A percentile compares a stretch with the other conserved stretches of the same genome.
These are phyloP conservation scores for Leucoagaricus sp. DNA, from an alignment of 1,284 basidiomycete species.

Conservation along the genomic window DNA sequence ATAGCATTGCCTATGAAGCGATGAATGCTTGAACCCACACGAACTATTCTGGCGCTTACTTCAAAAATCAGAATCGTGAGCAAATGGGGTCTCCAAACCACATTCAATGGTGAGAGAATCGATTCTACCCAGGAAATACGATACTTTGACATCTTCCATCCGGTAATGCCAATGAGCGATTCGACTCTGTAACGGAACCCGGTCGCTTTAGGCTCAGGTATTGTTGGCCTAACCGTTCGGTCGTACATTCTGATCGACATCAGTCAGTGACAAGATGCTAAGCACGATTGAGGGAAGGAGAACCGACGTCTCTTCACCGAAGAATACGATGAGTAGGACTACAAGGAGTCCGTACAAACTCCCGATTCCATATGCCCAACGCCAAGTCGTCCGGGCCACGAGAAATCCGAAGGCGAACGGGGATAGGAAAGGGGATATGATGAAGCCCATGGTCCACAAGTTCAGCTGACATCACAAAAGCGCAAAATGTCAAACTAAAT, in stretches of 20 bases:
- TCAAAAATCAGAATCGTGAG: conserved; percentile 58
- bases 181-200: conserved; percentile 59
- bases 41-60: conserved; percentile 32
- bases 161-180: conserved; percentile 68
- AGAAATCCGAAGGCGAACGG: conserved; percentile 74
- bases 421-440: conserved; percentile 64
- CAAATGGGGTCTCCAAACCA: conserved; percentile 68
- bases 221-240: conserved; percentile 52
- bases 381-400: conserved; percentile 62
- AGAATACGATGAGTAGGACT: conserved; percentile 55
- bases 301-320: conserved; percentile 67
- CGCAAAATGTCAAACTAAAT: background rate
- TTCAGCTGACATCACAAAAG: conserved; percentile 46
- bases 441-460: conserved; percentile 73
- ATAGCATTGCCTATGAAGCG: conserved; percentile 44
- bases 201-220: conserved; percentile 43
- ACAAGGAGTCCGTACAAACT: conserved; percentile 61
- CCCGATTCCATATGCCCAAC: conserved; percentile 74
- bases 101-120: conserved; percentile 47
- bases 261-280: background rate
- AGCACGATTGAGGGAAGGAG: background rate
- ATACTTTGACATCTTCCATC: conserved; percentile 60
- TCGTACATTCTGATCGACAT: conserved; percentile 39
- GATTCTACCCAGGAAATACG: conserved; percentile 55
- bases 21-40: background rate